Percentiles rank a stretch among this genome's conserved stretches.
These are phyloP conservation scores for Rhododendron ovatum DNA, from an alignment of 148 eudicot species.

Conservation along the genomic window DNA sequence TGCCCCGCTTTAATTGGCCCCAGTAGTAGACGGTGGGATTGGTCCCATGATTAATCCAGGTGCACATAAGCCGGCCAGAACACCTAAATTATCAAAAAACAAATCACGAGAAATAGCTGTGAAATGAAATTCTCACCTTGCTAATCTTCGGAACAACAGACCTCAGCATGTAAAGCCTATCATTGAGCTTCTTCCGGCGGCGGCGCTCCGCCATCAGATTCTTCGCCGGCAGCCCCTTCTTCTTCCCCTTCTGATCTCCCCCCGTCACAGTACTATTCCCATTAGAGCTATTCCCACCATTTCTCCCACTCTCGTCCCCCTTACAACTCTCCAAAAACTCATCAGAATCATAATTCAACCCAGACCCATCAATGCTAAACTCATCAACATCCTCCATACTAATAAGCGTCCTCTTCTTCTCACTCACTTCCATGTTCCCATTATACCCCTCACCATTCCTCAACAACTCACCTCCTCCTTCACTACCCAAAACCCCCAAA, in stretches of 20 bases:
- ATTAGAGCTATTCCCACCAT: constrained; percentile 53
- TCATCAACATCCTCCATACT: constrained; percentile 51
- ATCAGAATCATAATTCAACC: constrained; percentile 78
- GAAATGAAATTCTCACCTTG: constrained; percentile 52
- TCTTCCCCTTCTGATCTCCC: constrained; percentile 68
- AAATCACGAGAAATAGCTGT: constrained; percentile 22
- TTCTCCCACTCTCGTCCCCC: constrained; percentile 35
- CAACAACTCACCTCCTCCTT: constrained; percentile 8
- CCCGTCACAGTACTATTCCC: constrained; percentile 46
- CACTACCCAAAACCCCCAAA: constrained; percentile 23
- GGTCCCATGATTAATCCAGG: not conserved
- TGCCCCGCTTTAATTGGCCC: not conserved
- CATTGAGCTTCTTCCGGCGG: constrained; percentile 90
- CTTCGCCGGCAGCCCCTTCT: constrained; percentile 87
- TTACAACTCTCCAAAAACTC: constrained; percentile 47
- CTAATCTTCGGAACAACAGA: constrained; percentile 96
- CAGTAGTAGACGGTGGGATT: no score
- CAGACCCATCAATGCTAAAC: constrained; percentile 65
- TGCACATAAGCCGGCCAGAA: not conserved
- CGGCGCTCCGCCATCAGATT: constrained; percentile 94
- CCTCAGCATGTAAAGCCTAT: constrained; percentile 81
- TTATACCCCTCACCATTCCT: constrained; percentile 21
- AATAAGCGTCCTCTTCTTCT: constrained; percentile 36
- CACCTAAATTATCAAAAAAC: not conserved
- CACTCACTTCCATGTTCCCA: constrained; percentile 19